These are phyloP conservation scores for Hysterangium stoloniferum DNA, from an alignment of 768 basidiomycete genomes.

Conservation along the genomic window DNA sequence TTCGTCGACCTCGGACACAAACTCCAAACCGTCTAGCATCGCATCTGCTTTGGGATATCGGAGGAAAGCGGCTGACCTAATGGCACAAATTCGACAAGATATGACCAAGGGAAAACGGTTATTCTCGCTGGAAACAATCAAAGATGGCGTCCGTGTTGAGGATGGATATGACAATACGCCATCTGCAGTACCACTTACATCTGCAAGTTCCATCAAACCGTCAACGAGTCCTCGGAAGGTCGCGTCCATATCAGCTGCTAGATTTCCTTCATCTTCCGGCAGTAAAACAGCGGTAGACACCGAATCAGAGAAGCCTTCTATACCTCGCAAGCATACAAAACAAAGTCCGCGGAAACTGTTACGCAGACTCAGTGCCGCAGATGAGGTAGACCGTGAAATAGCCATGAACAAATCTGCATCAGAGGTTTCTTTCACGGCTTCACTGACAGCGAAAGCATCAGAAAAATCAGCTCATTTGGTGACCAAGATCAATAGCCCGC, in stretches of 20 bases:
- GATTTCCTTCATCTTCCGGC: background rate
- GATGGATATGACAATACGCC: slow-evolving; percentile 12
- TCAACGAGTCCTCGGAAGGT: background rate
- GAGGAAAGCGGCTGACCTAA: slow-evolving; percentile 67
- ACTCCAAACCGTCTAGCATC: slow-evolving; percentile 4
- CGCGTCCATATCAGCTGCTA: too few relatives aligned
- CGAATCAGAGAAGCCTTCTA: slow-evolving; percentile 26
- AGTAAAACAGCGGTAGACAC: background rate
- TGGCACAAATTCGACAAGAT: slow-evolving; percentile 80
- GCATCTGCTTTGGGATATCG: slow-evolving; percentile 60
- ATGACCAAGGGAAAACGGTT: slow-evolving; percentile 64
- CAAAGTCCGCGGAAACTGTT: slow-evolving; percentile 38
- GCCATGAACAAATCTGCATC: slow-evolving; percentile 30
- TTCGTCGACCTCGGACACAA: background rate
- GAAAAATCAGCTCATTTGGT: background rate
- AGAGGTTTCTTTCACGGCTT: background rate
- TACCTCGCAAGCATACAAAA: slow-evolving; percentile 16
- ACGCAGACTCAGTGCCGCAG: slow-evolving; percentile 30
- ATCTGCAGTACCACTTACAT: slow-evolving; percentile 4
- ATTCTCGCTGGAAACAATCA: slow-evolving; percentile 52
- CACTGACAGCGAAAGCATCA: background rate
- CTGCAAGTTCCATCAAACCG: slow-evolving; percentile 14
- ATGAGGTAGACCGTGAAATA: slow-evolving; percentile 35
- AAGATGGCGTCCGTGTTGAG: slow-evolving; percentile 36
- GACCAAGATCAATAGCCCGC: background rate